Evolutionary conservation across 345 rosid species (phyloP).

Genomic region (Salix dunnii): DNA sequence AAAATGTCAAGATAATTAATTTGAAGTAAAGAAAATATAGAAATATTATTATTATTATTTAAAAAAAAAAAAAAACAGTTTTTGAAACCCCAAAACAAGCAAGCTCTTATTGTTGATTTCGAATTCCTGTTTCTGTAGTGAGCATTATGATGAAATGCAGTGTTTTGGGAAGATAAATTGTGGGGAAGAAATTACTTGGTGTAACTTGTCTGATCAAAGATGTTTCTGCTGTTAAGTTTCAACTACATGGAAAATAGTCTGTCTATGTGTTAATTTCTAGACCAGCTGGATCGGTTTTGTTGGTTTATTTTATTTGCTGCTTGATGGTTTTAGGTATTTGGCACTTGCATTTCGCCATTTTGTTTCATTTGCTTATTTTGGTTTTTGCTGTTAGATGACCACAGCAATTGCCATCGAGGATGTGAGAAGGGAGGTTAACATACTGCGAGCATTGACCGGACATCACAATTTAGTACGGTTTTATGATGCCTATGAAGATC

Average conservation of each 20-base stretch:
- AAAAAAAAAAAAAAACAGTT: too few relatives aligned
- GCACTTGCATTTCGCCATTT: too few relatives aligned
- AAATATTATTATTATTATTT: too few relatives aligned
- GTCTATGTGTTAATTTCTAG: not conserved
- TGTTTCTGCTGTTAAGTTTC: not conserved
- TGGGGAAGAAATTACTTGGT: not conserved
- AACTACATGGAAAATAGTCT: not conserved
- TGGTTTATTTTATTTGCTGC: not conserved
- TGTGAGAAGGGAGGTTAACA: slow-evolving; percentile 96
- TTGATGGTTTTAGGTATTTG: not conserved
- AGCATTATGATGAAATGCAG: not conserved
- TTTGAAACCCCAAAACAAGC: too few relatives aligned
- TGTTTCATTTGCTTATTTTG: slow-evolving; percentile 9
- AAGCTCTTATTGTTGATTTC: not conserved
- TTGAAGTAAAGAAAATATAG: too few relatives aligned
- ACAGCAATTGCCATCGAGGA: slow-evolving; percentile 94
- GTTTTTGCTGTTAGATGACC: slow-evolving; percentile 64
- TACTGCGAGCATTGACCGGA: slow-evolving; percentile 80
- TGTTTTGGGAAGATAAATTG: not conserved
- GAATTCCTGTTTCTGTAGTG: too few relatives aligned
- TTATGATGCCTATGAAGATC: slow-evolving; percentile 88
- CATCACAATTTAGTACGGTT: slow-evolving; percentile 77
- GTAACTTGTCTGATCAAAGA: not conserved
- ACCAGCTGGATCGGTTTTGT: not conserved
- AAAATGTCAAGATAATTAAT: too few relatives aligned